Evolutionary conservation across 2,329 filamentous ascomycete species (phyloP).

Genomic region (Neonectria neomacrospora): DNA sequence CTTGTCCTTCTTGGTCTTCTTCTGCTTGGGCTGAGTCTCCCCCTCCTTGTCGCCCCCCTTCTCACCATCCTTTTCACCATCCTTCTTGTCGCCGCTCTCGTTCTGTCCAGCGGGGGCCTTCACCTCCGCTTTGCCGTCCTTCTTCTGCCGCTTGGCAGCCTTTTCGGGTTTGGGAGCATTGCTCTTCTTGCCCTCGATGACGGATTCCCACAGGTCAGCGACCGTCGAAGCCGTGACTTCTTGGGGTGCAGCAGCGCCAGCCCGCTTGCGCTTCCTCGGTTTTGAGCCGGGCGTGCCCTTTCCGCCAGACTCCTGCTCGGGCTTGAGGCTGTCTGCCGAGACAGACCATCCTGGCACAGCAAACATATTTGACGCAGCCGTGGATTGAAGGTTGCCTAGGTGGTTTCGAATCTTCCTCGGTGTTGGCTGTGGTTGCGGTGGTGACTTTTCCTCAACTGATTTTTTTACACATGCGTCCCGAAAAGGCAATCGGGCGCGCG

Average conservation of each 20-base stretch:
- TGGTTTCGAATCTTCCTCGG: background rate
- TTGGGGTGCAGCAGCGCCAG: slow-evolving; percentile 40
- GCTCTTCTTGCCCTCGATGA: slow-evolving; percentile 75
- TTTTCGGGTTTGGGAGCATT: slow-evolving; percentile 42
- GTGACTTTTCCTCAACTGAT: slow-evolving; percentile 20
- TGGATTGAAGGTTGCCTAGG: slow-evolving; percentile 8
- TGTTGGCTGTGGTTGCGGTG: slow-evolving; percentile 26
- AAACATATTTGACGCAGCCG: slow-evolving; percentile 71
- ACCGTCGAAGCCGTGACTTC: slow-evolving; percentile 77
- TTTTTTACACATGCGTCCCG: slow-evolving; percentile 10
- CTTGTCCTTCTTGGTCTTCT: slow-evolving; percentile 54
- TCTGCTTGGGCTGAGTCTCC: slow-evolving; percentile 44
- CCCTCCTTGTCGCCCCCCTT: slow-evolving; percentile 45
- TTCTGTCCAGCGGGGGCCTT: slow-evolving; percentile 41
- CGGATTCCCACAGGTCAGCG: slow-evolving; percentile 79
- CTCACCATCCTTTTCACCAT: slow-evolving; percentile 39
- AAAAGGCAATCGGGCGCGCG: background rate
- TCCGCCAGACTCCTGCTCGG: slow-evolving; percentile 63
- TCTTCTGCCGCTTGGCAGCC: slow-evolving; percentile 51
- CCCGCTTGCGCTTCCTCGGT: slow-evolving; percentile 69
- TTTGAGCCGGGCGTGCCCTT: slow-evolving; percentile 54
- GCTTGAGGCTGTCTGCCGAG: slow-evolving; percentile 75
- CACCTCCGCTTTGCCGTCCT: slow-evolving; percentile 43
- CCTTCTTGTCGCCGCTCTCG: slow-evolving; percentile 31
- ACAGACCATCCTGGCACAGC: slow-evolving; percentile 94